Percentiles rank a stretch among this genome's conserved stretches.
phyloP scores from a whole-genome alignment of 192 early-diverging fungal genomes.

The Pecoramyces ruminantium region DNA sequence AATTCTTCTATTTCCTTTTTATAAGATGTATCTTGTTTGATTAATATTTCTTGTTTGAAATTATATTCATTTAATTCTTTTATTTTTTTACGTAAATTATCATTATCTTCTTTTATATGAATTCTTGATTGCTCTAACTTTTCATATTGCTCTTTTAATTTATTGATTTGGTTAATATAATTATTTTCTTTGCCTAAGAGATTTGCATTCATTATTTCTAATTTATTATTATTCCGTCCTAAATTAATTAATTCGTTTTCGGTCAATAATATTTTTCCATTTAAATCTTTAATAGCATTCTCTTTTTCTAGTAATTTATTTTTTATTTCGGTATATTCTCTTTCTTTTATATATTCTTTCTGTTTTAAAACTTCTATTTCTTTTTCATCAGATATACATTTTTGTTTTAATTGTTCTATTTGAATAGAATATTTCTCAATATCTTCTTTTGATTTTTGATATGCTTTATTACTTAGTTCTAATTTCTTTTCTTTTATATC shows the following conservation, averaged over 20 bases:
- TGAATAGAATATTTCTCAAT: background rate
- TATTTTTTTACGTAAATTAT: background rate
- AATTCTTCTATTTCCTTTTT: background rate
- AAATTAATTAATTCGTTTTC: background rate
- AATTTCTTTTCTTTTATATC: background rate
- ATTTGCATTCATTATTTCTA: background rate
- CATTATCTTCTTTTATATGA: background rate
- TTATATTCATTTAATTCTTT: background rate
- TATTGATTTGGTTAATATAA: background rate
- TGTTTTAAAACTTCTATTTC: background rate
- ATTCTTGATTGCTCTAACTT: background rate
- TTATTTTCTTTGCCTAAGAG: background rate
- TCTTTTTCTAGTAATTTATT: background rate
- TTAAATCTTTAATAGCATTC: background rate
- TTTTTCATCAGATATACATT: background rate
- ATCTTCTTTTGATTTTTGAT: background rate
- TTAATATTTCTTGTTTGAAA: background rate
- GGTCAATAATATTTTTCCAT: background rate
- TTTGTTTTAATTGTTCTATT: background rate
- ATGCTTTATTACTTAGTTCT: background rate
- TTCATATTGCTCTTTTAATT: background rate
- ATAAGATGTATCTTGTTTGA: background rate
- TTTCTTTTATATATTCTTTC: background rate
- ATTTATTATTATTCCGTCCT: background rate
- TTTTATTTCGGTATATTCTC: background rate